Base-by-base conservation (phyloP, 2,329 filamentous ascomycete genomes). In the Xylaria sp. region DNA sequence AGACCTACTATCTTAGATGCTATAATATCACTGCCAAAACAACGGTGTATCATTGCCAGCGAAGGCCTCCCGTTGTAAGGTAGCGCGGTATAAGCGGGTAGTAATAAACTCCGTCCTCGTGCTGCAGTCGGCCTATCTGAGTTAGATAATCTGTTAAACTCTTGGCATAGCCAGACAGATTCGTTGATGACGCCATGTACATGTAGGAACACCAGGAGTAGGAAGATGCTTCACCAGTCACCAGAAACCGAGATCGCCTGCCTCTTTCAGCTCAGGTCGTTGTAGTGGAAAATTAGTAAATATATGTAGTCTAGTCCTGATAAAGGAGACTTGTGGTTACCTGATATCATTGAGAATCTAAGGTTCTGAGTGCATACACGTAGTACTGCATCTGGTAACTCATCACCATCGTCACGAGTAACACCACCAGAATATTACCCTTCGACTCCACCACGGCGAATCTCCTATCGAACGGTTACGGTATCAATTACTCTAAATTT, bases 401-500 rank as follows among this genome's bases (percentile, higher is more conserved):
- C 5, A 29, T 38, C 17, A 25, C n/a, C 5, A 11, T 36, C 1
- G 27, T 13, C 27, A 9, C 36, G 17, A 42, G 29, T 11, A 33
- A 4, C 7, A 27, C 29, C 20, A 3, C 17, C 25, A n/a, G n/a
- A n/a, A n/a, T 29, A 29, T 5, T 50, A 15, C 36, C 15, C 51
- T 33, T 22, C 15, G 39, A 20, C 33, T 38, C 7, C 31, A 38
- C 27, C 29, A 13, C 31, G 10, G 13, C 50, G 9, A 1, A 3
- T 22, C 9, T 13, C 22, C 36, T 22, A 27, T 29, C 38, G 15
- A 33, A 11, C 2, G n/a, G n/a, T n/a, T 15, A 25, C 20, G 17
- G 6, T 39, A 51, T n/a, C n/a, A 15, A 51, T 25, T 36, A 63
- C 27, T 31, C 13, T 10, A 15, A 51, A 60, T 54, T n/a, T 55